Evolutionary conservation across 2,329 filamentous ascomycete species (phyloP).

Genomic region (Penicillium sp.): DNA sequence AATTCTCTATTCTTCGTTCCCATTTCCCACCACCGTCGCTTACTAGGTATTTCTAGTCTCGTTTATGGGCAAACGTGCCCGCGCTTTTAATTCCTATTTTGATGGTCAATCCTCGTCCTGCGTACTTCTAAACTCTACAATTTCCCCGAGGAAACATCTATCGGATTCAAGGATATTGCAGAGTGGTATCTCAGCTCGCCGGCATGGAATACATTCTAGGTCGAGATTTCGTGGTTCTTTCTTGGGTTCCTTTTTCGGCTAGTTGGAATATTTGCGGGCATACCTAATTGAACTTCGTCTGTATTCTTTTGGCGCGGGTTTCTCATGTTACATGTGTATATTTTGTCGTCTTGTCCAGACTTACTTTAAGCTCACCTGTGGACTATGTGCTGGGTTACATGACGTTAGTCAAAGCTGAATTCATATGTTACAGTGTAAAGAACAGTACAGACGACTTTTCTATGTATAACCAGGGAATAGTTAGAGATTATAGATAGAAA

Average conservation of each 20-base stretch:
- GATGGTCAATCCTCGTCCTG: neutral
- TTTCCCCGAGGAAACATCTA: neutral
- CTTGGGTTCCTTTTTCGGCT: neutral
- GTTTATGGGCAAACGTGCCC: neutral
- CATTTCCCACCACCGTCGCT: neutral
- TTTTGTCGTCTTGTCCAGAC: neutral
- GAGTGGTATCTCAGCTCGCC: neutral
- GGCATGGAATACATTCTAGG: neutral
- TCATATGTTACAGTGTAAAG: neutral
- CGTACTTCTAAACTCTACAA: neutral
- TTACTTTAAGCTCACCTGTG: neutral
- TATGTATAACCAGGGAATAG: neutral
- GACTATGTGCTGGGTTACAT: neutral
- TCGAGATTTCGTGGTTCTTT: neutral
- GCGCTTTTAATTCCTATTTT: neutral
- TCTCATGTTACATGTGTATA: neutral
- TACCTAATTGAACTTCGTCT: neutral
- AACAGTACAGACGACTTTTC: neutral
- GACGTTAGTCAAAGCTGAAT: neutral
- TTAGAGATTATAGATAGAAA: neutral
- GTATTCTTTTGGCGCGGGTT: neutral
- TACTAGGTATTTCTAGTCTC: neutral
- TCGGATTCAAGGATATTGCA: neutral
- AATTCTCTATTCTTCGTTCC: neutral
- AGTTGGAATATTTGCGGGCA: neutral